Evolutionary conservation across 129 eudicot species (phyloP), one percentile per base, ranked within the genome.

Genomic region (Gnaphalium uliginosum): DNA sequence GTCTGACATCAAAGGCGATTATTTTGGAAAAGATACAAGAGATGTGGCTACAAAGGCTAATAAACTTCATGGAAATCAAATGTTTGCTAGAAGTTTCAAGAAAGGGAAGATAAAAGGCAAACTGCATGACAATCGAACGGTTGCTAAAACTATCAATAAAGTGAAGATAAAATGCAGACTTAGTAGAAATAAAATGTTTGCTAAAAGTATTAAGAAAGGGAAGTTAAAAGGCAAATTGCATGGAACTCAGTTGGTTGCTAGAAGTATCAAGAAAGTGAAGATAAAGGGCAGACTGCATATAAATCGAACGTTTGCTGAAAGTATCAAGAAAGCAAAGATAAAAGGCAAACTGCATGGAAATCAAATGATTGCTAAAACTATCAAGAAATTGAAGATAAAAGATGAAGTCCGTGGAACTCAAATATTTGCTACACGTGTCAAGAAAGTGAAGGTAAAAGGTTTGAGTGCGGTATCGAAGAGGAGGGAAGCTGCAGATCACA

Each of bases 311-410:
- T 1, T 32, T 19, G 64, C 63, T 71, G n/a, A 50, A 51, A 50
- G 64, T 53, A 50, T n/a, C 18, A 27, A 53, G 64, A 50, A 71
- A 53, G 2, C 19, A 29, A 71, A 71, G 15, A 46, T 48, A 24
- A 69, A 24, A 24, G 6, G 15, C 58, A 43, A 26, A 48, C 61
- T 14, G 23, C 25, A 25, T 17, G 41, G 61, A 24, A 17, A 9
- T 48, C 60, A 27, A 37, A 25, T 46, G 21, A 17, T 29, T 48
- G 13, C 37, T 25, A 46, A 25, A 46, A 46, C 15, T 23, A 50
- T 8, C 14, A 69, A 69, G 74, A 46, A 69, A 25, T 33, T 48
- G 74, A 69, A 69, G 61, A 41, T 68, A 68, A 68, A 68, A n/a
- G n/a, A 29, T n/a, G 23, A 39, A 43, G 19, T 21, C 32, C 21